Conservation (phyloP, 768 basidiomycete genomes). For the Suillus luteus region DNA sequence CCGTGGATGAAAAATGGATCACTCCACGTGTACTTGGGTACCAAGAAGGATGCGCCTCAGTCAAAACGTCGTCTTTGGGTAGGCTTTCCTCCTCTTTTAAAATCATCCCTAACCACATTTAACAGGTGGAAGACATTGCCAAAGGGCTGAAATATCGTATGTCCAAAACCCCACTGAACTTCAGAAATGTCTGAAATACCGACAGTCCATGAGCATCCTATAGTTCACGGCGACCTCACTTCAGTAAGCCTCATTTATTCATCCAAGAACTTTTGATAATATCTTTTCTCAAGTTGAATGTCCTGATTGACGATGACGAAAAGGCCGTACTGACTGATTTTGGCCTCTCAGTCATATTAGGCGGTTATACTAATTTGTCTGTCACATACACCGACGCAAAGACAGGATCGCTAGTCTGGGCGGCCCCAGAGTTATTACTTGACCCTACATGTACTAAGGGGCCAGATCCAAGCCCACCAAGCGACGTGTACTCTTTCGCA, state of each 20-base stretch:
- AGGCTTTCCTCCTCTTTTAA: background rate
- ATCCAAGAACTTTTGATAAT: too few species aligned
- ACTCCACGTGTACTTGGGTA: background rate
- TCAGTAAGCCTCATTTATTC: background rate
- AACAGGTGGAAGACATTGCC: conserved; percentile 4
- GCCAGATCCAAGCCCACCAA: background rate
- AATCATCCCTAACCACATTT: background rate
- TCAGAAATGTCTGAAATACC: background rate
- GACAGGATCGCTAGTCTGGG: background rate
- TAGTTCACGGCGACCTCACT: conserved; percentile 13
- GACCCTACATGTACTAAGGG: background rate
- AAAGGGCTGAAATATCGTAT: conserved; percentile 13
- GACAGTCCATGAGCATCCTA: conserved; percentile 6
- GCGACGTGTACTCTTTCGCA: conserved; percentile 8
- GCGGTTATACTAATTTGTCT: background rate
- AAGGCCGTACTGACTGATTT: conserved; percentile 46
- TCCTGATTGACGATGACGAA: conserved; percentile 44
- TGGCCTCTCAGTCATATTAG: conserved; percentile 41
- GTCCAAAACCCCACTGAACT: background rate
- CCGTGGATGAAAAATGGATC: conserved; percentile 3
- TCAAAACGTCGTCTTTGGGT: background rate
- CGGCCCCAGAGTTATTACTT: background rate
- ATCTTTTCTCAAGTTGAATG: conserved; percentile 33
- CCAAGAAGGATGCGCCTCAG: background rate
- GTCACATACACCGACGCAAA: background rate